Percentiles rank a stretch among this genome's conserved stretches.
Conservation (phyloP, 805 yeast genomes). For the Isabelozyma rhagii region DNA sequence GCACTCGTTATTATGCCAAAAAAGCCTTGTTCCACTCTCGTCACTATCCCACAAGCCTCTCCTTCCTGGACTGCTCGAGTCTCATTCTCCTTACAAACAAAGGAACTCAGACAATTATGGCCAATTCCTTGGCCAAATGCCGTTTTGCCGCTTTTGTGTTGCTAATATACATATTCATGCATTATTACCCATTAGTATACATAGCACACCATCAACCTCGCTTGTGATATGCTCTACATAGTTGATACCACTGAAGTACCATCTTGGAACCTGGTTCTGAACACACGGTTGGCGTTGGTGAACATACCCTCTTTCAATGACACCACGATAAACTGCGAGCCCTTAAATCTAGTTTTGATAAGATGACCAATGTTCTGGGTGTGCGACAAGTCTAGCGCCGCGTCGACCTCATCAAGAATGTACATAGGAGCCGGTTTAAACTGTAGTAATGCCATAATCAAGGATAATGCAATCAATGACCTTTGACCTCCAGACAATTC, state of each 20-base stretch:
- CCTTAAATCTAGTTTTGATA: slow-evolving; percentile 91
- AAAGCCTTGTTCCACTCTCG: no score
- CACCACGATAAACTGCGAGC: slow-evolving; percentile 94
- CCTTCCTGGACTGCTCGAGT: no score
- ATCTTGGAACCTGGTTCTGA: slow-evolving; percentile 91
- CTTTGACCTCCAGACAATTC: slow-evolving; percentile 97
- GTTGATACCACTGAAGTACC: slow-evolving; percentile 91
- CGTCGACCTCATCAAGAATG: slow-evolving; percentile 96
- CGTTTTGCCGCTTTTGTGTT: no score
- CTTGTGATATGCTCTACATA: slow-evolving; percentile 35
- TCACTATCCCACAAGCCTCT: no score
- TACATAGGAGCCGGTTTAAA: slow-evolving; percentile 99
- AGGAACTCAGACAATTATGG: no score
- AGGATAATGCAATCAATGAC: slow-evolving; percentile 86
- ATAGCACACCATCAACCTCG: background rate
- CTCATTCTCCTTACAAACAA: no score
- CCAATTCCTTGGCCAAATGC: no score
- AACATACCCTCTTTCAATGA: slow-evolving; percentile 98
- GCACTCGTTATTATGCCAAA: no score
- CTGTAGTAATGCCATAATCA: slow-evolving; percentile 87
- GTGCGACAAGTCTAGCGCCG: slow-evolving; percentile 94
- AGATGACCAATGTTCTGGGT: slow-evolving; percentile 97
- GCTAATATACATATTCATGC: no score
- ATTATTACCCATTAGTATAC: no score
- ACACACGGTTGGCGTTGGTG: slow-evolving; percentile 92